Evolutionary conservation across 2,329 filamentous ascomycete species (phyloP), one percentile per base, ranked within the genome.

Genomic region (Fusarium nanum): DNA sequence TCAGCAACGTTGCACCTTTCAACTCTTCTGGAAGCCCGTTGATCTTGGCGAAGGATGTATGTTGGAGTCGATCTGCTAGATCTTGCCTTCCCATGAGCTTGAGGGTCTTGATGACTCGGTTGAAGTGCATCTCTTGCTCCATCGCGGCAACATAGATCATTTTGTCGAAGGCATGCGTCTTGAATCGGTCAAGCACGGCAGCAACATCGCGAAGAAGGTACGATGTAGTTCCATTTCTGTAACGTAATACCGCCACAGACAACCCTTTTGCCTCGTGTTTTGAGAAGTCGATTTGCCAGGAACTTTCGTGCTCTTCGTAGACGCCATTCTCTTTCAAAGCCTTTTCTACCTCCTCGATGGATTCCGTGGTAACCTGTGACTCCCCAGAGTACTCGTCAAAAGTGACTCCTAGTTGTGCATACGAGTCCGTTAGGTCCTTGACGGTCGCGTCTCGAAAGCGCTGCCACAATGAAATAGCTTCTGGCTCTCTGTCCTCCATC

Each of bases 131-230:
- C 72, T 92, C 91, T 76, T 93, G 91, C 70, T 91, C 87, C 34
- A 87, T 88, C 0, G 91, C 90, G 23, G 93, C 89, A 7, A 94
- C 91, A 73, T 93, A 93, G 46, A 93, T 91, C 91, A 93, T 93
- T 75, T 92, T 88, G 80, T 93, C 91, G 73, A 93, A 93, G 2
- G 86, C 74, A 77, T 87, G 86, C 68, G 85, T 84, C 37, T 88
- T 84, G 55, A 85, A 73, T 41, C 91, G 86, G 70, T 89, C 86
- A 42, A 93, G 79, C 11, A 91, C 86, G 60, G 92, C 90, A 64
- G 89, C 90, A 61, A 93, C 89, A 75, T 93, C 91, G 48, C 91
- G 87, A 50, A 92, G 89, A 20, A 93, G 84, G 76, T 93, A 79
- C 34, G 64, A 78, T 34, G 27, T 82, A 14, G 57, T 80, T 56